Conservation (phyloP, 202 grass and related monocot species). For the Hordeum pubiflorum region DNA sequence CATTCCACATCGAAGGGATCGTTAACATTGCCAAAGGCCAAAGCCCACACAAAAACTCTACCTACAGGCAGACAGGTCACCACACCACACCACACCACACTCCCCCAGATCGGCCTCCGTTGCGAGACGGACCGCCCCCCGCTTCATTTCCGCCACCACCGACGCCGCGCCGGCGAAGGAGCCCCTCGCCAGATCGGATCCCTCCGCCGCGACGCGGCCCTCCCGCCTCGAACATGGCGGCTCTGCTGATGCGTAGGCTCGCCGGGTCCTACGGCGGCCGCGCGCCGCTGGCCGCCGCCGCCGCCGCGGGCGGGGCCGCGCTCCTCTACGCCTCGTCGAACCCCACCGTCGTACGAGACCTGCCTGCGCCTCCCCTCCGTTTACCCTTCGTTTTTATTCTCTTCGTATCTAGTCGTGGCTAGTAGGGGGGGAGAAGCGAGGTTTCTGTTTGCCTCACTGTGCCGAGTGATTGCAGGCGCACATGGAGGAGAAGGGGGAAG, state of each 20-base stretch:
- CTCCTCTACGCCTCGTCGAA: constrained; percentile 48
- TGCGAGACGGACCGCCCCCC: neutral
- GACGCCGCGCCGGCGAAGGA: constrained; percentile 10
- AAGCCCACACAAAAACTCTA: neutral
- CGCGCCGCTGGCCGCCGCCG: constrained; percentile 41
- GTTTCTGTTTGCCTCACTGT: constrained; percentile 16
- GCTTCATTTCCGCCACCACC: neutral
- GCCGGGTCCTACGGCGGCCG: constrained; percentile 25
- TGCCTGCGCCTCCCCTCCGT: neutral
- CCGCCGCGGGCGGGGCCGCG: constrained; percentile 44
- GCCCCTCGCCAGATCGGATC: constrained; percentile 32
- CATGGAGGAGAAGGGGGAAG: constrained; percentile 52
- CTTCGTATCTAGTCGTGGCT: neutral
- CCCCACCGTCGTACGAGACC: constrained; percentile 38
- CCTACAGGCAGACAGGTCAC: neutral
- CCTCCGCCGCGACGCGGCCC: neutral
- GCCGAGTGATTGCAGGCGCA: constrained; percentile 47
- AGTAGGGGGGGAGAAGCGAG: neutral
- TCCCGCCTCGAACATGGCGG: constrained; percentile 21
- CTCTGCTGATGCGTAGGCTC: constrained; percentile 37
- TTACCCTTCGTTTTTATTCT: constrained; percentile 1
- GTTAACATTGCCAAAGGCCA: neutral
- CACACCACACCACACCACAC: neutral
- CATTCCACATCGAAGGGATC: neutral
- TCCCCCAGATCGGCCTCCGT: neutral